Evolutionary conservation across 805 yeast species (phyloP).

Genomic region (Kluyveromyces nonfermentans): DNA sequence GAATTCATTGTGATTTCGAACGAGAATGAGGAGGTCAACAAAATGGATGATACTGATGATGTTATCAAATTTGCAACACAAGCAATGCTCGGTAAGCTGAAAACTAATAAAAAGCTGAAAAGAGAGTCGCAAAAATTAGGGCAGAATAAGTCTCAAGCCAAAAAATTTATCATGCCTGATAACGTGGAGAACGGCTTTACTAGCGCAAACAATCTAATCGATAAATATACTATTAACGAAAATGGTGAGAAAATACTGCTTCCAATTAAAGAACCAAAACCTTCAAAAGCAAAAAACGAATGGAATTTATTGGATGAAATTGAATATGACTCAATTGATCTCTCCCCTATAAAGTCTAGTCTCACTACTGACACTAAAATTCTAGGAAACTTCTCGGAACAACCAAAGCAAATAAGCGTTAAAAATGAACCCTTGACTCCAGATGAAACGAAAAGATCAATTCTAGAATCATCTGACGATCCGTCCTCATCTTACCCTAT

Average conservation of each 20-base stretch:
- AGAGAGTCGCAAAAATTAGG: conserved; percentile 10
- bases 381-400: neutral
- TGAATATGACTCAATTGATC: conserved; percentile 6
- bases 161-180: conserved; percentile 66
- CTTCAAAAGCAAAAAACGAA: conserved; percentile 1
- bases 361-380: neutral
- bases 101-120: conserved; percentile 12
- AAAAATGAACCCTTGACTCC: neutral
- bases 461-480: neutral
- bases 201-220: conserved; percentile 40
- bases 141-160: conserved; percentile 15
- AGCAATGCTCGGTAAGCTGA: conserved; percentile 40
- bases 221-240: conserved; percentile 13
- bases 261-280: neutral
- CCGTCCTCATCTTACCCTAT: neutral
- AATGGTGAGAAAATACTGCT: conserved; percentile 3
- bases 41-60: conserved; percentile 55
- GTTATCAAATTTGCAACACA: conserved; percentile 60
- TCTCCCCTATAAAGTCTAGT: conserved; percentile 9
- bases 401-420: neutral
- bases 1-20: conserved; percentile 56
- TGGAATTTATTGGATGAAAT: conserved; percentile 7
- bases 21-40: conserved; percentile 48
- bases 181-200: conserved; percentile 57
- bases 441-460: neutral